Percentiles rank a stretch among this genome's conserved stretches.
phyloP scores from a whole-genome alignment of 176 grass and related monocot genomes.

The Carex kokanica region DNA sequence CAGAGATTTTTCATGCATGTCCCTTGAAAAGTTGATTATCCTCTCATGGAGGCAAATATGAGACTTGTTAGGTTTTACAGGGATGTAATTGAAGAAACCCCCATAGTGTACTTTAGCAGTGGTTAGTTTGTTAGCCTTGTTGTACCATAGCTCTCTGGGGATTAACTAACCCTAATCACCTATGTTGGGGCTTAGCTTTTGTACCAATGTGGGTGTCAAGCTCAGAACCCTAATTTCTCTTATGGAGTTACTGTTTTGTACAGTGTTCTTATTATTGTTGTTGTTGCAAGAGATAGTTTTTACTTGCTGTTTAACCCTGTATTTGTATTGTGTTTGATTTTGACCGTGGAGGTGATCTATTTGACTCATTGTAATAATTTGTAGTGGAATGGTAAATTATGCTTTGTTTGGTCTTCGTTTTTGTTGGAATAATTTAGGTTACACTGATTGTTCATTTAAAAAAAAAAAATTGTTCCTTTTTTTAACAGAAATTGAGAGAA shows the following conservation, averaged over 20 bases:
- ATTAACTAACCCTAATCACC: constrained; percentile 12
- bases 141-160: constrained; percentile 24
- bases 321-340: constrained; percentile 20
- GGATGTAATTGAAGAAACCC: constrained; percentile 25
- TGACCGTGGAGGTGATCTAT: background rate
- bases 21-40: background rate
- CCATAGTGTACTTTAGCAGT: constrained; percentile 16
- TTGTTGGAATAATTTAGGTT: background rate
- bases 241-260: constrained; percentile 30
- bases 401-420: background rate
- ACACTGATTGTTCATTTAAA: too few relatives aligned
- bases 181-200: background rate
- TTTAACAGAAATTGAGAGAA: too few relatives aligned
- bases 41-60: constrained; percentile 23
- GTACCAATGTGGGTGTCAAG: constrained; percentile 7
- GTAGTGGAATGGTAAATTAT: constrained; percentile 14
- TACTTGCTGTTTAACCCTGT: constrained; percentile 15
- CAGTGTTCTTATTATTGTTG: constrained; percentile 1
- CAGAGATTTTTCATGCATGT: constrained; percentile 16
- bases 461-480: too few relatives aligned
- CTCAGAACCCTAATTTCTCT: constrained; percentile 21
- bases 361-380: constrained; percentile 23
- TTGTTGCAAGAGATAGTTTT: constrained; percentile 23
- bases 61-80: background rate
- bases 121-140: constrained; percentile 31